Evolutionary conservation across 352 stramenopile species (phyloP).

Genomic region (Phytophthora fragariae): DNA sequence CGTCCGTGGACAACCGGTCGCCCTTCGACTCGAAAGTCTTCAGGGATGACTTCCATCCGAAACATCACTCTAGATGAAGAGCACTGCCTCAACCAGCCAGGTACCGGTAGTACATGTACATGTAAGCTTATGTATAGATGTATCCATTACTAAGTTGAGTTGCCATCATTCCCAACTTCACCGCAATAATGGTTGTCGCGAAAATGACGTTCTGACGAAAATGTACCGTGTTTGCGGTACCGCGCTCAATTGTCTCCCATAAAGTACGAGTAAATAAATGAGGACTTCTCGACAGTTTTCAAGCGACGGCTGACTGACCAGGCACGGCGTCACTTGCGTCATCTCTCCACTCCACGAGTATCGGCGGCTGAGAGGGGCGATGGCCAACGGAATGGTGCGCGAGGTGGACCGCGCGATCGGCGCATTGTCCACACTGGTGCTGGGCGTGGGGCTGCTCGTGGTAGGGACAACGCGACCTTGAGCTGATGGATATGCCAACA

Average conservation of each 20-base stretch:
- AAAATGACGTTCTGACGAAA: conserved; percentile 29
- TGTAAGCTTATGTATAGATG: background rate
- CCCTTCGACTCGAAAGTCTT: conserved; percentile 29
- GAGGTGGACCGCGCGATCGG: conserved; percentile 84
- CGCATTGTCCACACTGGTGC: conserved; percentile 73
- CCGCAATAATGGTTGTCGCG: background rate
- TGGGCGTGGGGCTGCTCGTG: conserved; percentile 78
- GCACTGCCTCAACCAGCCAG: background rate
- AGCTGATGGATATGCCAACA: background rate
- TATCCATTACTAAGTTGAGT: conserved; percentile 13
- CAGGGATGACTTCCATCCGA: conserved; percentile 9
- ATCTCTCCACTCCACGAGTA: background rate
- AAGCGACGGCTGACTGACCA: conserved; percentile 13
- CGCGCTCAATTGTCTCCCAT: background rate
- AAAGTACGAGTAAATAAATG: conserved; percentile 45
- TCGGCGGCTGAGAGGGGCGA: conserved; percentile 18
- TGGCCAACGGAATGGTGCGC: conserved; percentile 69
- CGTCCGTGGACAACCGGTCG: conserved; percentile 18
- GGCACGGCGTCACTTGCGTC: background rate
- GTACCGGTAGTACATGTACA: background rate
- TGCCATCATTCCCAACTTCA: background rate
- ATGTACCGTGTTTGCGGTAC: conserved; percentile 7
- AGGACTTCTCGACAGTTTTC: conserved; percentile 31
- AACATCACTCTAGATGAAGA: conserved; percentile 24
- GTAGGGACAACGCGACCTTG: conserved; percentile 37